Percentiles rank a stretch among this genome's conserved stretches.
phyloP scores from a whole-genome alignment of 164 flowering plant genomes.

The Vitis rotundifolia region DNA sequence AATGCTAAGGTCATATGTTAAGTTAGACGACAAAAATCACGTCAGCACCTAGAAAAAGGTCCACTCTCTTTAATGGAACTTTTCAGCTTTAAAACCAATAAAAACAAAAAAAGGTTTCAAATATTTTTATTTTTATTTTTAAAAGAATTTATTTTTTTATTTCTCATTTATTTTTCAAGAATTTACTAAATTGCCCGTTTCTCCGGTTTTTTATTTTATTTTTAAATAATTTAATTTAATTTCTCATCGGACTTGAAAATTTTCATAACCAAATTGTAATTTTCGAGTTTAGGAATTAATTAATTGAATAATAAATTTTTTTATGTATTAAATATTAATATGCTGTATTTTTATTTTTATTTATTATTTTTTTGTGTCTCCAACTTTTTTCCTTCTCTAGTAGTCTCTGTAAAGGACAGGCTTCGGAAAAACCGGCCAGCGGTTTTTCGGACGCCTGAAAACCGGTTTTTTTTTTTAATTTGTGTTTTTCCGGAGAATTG shows the following conservation, averaged over 20 bases:
- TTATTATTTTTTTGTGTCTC: neutral
- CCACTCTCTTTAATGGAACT: conserved; percentile 10
- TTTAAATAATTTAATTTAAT: conserved; percentile 8
- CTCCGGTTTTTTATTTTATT: neutral
- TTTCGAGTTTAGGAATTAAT: conserved; percentile 23
- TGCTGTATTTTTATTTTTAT: neutral
- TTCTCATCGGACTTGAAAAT: conserved; percentile 30
- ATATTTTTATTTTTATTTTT: neutral
- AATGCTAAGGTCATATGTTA: neutral
- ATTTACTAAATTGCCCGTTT: conserved; percentile 3
- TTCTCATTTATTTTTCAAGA: neutral
- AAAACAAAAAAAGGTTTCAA: neutral
- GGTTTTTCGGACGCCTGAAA: conserved; percentile 6
- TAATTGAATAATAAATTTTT: conserved; percentile 2
- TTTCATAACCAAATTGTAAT: conserved; percentile 21
- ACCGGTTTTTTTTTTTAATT: neutral
- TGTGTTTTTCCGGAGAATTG: neutral
- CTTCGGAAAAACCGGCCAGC: neutral
- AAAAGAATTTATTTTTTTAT: conserved; percentile 5
- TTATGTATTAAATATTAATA: neutral
- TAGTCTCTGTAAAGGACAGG: conserved; percentile 4
- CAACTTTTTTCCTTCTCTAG: neutral
- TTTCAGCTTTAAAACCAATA: conserved; percentile 21
- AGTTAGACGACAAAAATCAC: conserved; percentile 28
- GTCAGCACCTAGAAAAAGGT: conserved; percentile 29